A percentile compares a stretch with the other conserved stretches of the same genome.
These are phyloP conservation scores for Chenopodium quinoa DNA, from an alignment of 148 eudicot species.

Conservation along the genomic window DNA sequence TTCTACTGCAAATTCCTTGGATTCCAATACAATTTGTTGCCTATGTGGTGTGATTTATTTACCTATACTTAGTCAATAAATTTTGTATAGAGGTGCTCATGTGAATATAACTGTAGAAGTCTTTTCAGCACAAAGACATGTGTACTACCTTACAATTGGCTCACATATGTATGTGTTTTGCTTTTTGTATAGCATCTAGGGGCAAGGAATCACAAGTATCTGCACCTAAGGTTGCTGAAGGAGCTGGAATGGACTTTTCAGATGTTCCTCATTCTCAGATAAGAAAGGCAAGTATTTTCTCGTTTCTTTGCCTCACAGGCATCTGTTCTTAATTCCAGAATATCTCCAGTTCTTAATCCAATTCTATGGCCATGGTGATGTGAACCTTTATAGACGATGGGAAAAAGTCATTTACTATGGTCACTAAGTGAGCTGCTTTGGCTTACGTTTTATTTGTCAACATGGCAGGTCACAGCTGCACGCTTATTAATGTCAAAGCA, in stretches of 20 bases:
- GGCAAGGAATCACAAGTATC: constrained; percentile 58
- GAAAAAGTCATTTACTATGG: neutral
- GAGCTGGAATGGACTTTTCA: constrained; percentile 51
- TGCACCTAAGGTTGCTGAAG: constrained; percentile 47
- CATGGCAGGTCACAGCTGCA: constrained; percentile 74
- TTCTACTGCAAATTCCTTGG: neutral
- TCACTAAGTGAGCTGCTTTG: constrained; percentile 8
- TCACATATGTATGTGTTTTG: neutral
- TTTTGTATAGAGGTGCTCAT: neutral
- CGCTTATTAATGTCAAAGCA: constrained; percentile 77
- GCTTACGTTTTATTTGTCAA: constrained; percentile 17
- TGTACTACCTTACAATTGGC: neutral
- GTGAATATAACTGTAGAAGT: neutral
- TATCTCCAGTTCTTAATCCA: neutral
- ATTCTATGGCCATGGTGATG: constrained; percentile 6
- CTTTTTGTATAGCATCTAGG: constrained; percentile 55
- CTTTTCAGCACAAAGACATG: neutral
- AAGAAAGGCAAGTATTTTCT: constrained; percentile 54
- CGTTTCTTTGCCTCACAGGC: neutral
- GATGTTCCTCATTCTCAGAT: constrained; percentile 87
- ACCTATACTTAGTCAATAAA: neutral
- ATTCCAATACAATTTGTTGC: neutral
- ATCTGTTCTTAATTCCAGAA: neutral
- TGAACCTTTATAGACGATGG: neutral
- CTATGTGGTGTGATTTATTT: neutral